Conservation (phyloP, 768 basidiomycete species). For the Serendipita sp. region DNA sequence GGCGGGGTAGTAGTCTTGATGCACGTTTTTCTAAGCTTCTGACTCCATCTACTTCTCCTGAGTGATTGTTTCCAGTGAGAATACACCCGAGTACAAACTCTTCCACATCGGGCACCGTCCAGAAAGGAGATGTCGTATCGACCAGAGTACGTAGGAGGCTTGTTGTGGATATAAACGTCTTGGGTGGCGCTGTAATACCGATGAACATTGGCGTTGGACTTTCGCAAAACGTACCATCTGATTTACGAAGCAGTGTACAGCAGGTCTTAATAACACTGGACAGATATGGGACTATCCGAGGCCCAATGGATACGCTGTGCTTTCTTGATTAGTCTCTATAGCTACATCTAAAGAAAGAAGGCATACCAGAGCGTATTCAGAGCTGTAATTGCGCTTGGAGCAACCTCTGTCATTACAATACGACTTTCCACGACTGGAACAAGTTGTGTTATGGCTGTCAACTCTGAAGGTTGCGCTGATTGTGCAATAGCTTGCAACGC, state of each 20-base stretch:
- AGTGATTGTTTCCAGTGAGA: too few relatives aligned
- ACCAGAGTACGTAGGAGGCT: not conserved
- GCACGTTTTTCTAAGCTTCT: too few relatives aligned
- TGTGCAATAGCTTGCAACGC: conserved; percentile 45
- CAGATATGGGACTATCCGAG: conserved; percentile 78
- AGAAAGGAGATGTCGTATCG: not conserved
- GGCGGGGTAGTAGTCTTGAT: too few relatives aligned
- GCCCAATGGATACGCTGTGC: conserved; percentile 56
- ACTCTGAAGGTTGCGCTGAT: conserved; percentile 50
- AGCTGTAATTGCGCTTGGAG: conserved; percentile 33
- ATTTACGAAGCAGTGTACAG: conserved; percentile 18
- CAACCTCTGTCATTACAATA: conserved; percentile 26
- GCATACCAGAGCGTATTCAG: conserved; percentile 49
- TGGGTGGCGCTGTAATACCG: conserved; percentile 6
- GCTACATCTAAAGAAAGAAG: not conserved
- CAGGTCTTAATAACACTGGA: conserved; percentile 49
- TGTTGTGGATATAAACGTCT: not conserved
- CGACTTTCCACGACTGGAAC: conserved; percentile 43
- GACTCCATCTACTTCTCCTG: too few relatives aligned
- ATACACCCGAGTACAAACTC: not conserved
- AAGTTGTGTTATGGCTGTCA: conserved; percentile 38
- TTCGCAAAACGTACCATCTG: conserved; percentile 9
- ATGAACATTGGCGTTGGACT: conserved; percentile 8
- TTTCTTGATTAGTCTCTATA: conserved; percentile 1
- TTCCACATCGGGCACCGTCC: not conserved